Percentiles rank a stretch among this genome's conserved stretches.
Conservation (phyloP, 495 filamentous ascomycete genomes). For the Penicillium pulvis region DNA sequence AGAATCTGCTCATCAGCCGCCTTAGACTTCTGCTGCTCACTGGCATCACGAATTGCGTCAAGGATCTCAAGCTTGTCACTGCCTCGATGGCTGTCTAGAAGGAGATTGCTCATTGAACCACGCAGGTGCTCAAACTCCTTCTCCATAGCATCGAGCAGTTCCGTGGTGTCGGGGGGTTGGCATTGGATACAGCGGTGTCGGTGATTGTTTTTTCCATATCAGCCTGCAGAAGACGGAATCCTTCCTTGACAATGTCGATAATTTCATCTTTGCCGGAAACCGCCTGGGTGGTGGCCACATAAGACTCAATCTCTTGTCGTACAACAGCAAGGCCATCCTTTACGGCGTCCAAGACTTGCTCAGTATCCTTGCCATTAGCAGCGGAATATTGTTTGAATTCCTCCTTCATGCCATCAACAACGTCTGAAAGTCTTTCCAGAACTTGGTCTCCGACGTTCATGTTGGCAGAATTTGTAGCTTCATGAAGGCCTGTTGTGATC, state of each 20-base stretch:
- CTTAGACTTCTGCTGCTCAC: slow-evolving; percentile 27
- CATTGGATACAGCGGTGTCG: slow-evolving; percentile 38
- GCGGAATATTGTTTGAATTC: slow-evolving; percentile 75
- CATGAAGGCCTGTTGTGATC: slow-evolving; percentile 59
- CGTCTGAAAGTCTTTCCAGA: slow-evolving; percentile 69
- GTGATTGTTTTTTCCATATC: slow-evolving; percentile 69
- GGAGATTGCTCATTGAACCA: slow-evolving; percentile 66
- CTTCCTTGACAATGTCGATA: slow-evolving; percentile 69
- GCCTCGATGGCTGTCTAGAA: slow-evolving; percentile 60
- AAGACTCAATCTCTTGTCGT: slow-evolving; percentile 77
- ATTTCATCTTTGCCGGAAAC: slow-evolving; percentile 74
- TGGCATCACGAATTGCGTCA: slow-evolving; percentile 54
- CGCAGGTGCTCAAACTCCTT: slow-evolving; percentile 70
- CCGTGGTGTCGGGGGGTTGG: slow-evolving; percentile 47
- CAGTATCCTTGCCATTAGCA: slow-evolving; percentile 73
- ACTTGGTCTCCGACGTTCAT: slow-evolving; percentile 63
- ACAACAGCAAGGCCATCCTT: slow-evolving; percentile 83
- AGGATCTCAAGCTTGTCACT: slow-evolving; percentile 63
- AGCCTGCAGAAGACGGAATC: slow-evolving; percentile 69
- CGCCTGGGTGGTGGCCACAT: slow-evolving; percentile 68
- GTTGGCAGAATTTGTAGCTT: slow-evolving; percentile 52
- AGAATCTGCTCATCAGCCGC: slow-evolving; percentile 27
- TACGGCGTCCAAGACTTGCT: slow-evolving; percentile 80
- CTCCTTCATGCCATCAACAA: slow-evolving; percentile 72
- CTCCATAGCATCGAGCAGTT: slow-evolving; percentile 70